These are phyloP conservation scores for Paraleonurus japonicus DNA, from an alignment of 257 asterid species.

Conservation along the genomic window DNA sequence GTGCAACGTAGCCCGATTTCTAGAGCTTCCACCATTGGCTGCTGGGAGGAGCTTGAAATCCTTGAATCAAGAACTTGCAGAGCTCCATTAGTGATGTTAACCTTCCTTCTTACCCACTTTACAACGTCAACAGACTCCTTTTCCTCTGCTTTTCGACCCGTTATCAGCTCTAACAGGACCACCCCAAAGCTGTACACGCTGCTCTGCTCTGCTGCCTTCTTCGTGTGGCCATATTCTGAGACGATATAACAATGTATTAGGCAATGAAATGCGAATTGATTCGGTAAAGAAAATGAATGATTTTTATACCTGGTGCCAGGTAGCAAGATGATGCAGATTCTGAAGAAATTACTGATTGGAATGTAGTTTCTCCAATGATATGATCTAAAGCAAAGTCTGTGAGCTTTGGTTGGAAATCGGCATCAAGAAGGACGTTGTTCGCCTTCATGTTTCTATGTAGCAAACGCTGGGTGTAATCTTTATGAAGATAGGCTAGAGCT, in stretches of 20 bases:
- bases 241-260: conserved; percentile 3
- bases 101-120: conserved; percentile 81
- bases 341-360: conserved; percentile 46
- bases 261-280: neutral
- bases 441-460: conserved; percentile 75
- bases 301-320: conserved; percentile 68
- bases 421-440: conserved; percentile 63
- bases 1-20: conserved; percentile 66
- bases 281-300: too few species aligned
- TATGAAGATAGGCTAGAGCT: conserved; percentile 81
- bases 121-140: conserved; percentile 53
- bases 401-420: conserved; percentile 74
- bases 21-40: conserved; percentile 62
- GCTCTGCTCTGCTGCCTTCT: conserved; percentile 63
- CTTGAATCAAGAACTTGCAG: conserved; percentile 59
- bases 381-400: conserved; percentile 69
- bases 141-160: conserved; percentile 61
- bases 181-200: conserved; percentile 78
- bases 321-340: conserved; percentile 64
- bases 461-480: conserved; percentile 69
- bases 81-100: conserved; percentile 65
- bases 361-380: conserved; percentile 54
- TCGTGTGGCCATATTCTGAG: conserved; percentile 63
- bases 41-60: conserved; percentile 45
- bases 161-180: conserved; percentile 66